phyloP scores from a whole-genome alignment of 2,329 filamentous ascomycete species.

The Setomelanomma holmii region DNA sequence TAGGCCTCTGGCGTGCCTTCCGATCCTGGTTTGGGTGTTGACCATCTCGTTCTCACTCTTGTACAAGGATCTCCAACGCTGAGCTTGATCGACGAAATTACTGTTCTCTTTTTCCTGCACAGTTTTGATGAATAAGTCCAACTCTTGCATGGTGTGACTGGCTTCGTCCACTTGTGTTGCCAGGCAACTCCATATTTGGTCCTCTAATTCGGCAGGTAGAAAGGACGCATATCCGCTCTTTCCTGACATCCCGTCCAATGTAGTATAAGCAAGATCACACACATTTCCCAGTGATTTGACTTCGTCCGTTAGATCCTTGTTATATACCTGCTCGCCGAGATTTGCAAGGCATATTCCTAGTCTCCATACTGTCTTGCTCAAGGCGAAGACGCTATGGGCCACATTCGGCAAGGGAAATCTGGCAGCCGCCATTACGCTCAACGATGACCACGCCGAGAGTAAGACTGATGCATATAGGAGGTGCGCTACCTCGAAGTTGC shows the following conservation, averaged over 20 bases:
- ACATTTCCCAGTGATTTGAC: conserved; percentile 26
- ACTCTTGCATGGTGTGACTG: conserved; percentile 15
- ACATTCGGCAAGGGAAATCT: conserved; percentile 8
- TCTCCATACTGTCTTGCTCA: conserved; percentile 26
- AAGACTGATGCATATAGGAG: too few relatives aligned
- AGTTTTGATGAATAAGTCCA: conserved; percentile 19
- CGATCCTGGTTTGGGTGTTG: conserved; percentile 9
- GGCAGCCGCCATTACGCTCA: conserved; percentile 7
- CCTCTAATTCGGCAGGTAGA: conserved; percentile 10
- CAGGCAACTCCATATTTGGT: conserved; percentile 21
- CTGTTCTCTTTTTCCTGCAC: conserved; percentile 11
- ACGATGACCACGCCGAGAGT: background rate
- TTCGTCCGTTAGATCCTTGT: conserved; percentile 15
- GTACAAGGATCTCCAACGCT: background rate
- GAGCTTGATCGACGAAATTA: conserved; percentile 4
- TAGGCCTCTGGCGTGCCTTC: conserved; percentile 23
- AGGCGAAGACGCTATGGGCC: conserved; percentile 15
- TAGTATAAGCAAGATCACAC: conserved; percentile 27
- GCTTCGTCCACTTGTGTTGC: conserved; percentile 17
- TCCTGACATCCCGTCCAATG: conserved; percentile 17
- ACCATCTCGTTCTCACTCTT: background rate
- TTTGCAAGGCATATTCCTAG: conserved; percentile 22
- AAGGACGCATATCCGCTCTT: conserved; percentile 1
- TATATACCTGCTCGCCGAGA: conserved; percentile 13
- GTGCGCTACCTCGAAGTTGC: too few relatives aligned